Evolutionary conservation across 2,329 filamentous ascomycete genomes (phyloP), one percentile per base, ranked within the genome.

Genomic region (Arthrobotrys pseudoclavata): DNA sequence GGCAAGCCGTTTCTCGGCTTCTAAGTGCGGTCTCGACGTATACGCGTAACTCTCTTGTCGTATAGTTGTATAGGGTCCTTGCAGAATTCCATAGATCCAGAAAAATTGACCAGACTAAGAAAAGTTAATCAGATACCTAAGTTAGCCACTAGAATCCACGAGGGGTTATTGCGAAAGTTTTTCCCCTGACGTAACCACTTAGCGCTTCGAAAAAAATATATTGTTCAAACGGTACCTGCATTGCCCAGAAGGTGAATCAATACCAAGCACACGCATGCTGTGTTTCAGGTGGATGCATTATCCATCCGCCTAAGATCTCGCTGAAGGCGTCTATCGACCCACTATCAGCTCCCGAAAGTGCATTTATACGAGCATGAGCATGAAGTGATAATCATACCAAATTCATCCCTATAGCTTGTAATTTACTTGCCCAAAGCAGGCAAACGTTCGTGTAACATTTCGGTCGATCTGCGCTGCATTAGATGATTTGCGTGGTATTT

Each of bases 311-410:
- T 18, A 31, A 55, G 13, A 55, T 55, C 31, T 34, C 31, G 24
- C 26, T 18, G 24, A 53, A 29, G 15, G 10, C 1, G 7, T 29
- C 24, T 53, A 20, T 57, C 52, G 10, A 5, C 50, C 50, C 29
- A 57, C 31, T 57, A 57, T 57, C 52, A 57, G 29, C 40, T 57
- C 10, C 37, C 29, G 10, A 22, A 22, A n/a, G 18, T 7, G 13
- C 10, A 1, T 40, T 4, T 57, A 4, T 22, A 10, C 29, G 6
- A 45, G 15, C n/a, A 20, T 20, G 12, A 10, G 15, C 26, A 18
- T 31, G n/a, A 34, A 53, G 50, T 53, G 31, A 57, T 40, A 37
- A 37, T 57, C 52, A 57, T 57, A 6, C 10, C 18, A 57, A 57
- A 34, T 2, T 3, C 15, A 3, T n/a, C 37, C 15, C 15, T 31